phyloP scores from a whole-genome alignment of 2,329 filamentous ascomycete genomes.

The Botrytis fabae region DNA sequence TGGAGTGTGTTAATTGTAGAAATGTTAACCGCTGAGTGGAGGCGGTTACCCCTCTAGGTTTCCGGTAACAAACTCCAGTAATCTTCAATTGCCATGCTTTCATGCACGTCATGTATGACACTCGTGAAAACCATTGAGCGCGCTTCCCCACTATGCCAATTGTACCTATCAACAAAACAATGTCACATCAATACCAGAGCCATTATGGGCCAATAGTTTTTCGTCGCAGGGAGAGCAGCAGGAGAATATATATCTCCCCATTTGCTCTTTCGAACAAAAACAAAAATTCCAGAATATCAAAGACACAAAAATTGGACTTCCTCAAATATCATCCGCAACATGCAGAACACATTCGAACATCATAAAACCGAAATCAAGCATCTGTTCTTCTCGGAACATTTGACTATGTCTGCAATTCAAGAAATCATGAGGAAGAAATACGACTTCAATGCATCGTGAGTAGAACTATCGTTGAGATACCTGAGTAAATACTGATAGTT shows the following conservation, averaged over 20 bases:
- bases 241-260: slow-evolving; percentile 18
- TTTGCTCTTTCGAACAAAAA: not conserved
- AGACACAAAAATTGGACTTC: not conserved
- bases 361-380: slow-evolving; percentile 20
- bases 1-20: not conserved
- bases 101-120: slow-evolving; percentile 24
- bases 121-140: slow-evolving; percentile 17
- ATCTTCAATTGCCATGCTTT: slow-evolving; percentile 18
- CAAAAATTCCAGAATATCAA: slow-evolving; percentile 1
- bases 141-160: slow-evolving; percentile 20
- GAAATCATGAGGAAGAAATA: slow-evolving; percentile 24
- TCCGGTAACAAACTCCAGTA: slow-evolving; percentile 12
- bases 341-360: slow-evolving; percentile 19
- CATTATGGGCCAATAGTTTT: not conserved
- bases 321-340: slow-evolving; percentile 1
- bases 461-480: not conserved
- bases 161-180: slow-evolving; percentile 20
- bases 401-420: slow-evolving; percentile 19
- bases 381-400: slow-evolving; percentile 15
- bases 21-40: slow-evolving; percentile 16
- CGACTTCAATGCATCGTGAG: slow-evolving; percentile 17
- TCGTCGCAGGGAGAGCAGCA: not conserved
- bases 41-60: slow-evolving; percentile 16
- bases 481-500: slow-evolving; percentile 5
- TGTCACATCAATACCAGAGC: slow-evolving; percentile 18